Percentiles rank a stretch among this genome's conserved stretches.
Evolutionary conservation across 2,329 filamentous ascomycete species (phyloP).

Genomic region (Balansia obtecta): DNA sequence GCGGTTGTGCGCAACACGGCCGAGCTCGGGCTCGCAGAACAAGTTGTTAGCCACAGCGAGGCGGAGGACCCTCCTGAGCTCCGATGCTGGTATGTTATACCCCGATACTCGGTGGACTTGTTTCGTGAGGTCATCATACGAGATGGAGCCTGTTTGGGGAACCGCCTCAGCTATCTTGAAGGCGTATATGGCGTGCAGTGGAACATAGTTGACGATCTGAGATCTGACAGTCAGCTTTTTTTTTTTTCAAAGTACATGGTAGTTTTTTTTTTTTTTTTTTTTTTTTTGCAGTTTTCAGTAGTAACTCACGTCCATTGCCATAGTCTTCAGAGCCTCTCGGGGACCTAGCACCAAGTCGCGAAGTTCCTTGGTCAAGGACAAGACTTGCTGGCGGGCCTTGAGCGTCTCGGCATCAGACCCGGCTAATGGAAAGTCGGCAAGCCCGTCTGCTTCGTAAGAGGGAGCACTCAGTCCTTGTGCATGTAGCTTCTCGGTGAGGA

Average conservation of each 20-base stretch:
- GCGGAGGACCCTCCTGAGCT: conserved; percentile 24
- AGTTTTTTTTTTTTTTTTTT: no score
- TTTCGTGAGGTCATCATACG: conserved; percentile 14
- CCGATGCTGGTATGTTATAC: conserved; percentile 20
- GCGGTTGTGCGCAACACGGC: conserved; percentile 26
- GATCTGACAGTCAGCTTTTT: not conserved
- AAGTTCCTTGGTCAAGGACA: conserved; percentile 12
- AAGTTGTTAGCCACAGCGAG: conserved; percentile 26
- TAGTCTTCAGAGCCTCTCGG: conserved; percentile 12
- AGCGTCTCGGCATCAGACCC: conserved; percentile 6
- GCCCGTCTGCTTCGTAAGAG: conserved; percentile 10
- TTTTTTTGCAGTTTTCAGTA: not conserved
- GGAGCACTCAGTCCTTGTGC: conserved; percentile 11
- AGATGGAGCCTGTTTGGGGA: conserved; percentile 14
- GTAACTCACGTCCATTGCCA: conserved; percentile 17
- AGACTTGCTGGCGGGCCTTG: conserved; percentile 10
- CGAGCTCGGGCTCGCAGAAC: conserved; percentile 25
- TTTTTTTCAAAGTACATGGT: not conserved
- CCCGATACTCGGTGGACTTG: conserved; percentile 20
- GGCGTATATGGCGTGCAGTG: conserved; percentile 19
- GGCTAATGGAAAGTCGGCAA: conserved; percentile 9
- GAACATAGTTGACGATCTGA: conserved; percentile 15
- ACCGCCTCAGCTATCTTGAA: conserved; percentile 20
- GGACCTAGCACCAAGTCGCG: conserved; percentile 12
- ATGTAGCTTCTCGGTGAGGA: conserved; percentile 8